Evolutionary conservation across 2,329 filamentous ascomycete genomes (phyloP).

Genomic region (Claviceps sp.): DNA sequence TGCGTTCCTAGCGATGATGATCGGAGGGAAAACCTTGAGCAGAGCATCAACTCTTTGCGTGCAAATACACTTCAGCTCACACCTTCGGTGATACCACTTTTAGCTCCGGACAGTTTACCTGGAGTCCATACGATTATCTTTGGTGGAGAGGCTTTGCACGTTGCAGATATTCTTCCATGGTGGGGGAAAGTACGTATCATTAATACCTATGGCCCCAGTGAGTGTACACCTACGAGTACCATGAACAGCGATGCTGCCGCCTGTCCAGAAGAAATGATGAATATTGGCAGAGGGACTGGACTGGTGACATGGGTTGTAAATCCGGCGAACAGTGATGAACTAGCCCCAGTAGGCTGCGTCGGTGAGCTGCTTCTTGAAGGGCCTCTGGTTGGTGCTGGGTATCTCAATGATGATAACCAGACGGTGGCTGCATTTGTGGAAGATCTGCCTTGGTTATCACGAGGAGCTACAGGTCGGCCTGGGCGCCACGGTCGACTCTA

Average conservation of each 20-base stretch:
- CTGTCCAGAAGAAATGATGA: too few species aligned
- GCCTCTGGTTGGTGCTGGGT: neutral
- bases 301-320: neutral
- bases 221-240: slow-evolving; percentile 7
- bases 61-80: neutral
- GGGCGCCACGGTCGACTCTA: slow-evolving; percentile 6
- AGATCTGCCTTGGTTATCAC: neutral
- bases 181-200: slow-evolving; percentile 5
- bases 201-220: slow-evolving; percentile 12
- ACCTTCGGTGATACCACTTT: neutral
- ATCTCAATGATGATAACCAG: neutral
- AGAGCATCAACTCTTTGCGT: neutral
- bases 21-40: neutral
- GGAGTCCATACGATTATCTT: neutral
- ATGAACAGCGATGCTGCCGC: neutral
- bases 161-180: slow-evolving; percentile 1
- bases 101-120: neutral
- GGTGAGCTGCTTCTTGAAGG: slow-evolving; percentile 4
- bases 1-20: slow-evolving; percentile 6
- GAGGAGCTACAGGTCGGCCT: slow-evolving; percentile 3
- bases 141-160: slow-evolving; percentile 7
- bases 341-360: neutral
- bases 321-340: neutral
- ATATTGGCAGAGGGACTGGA: neutral
- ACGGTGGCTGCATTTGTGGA: neutral